Evolutionary conservation across 352 stramenopile genomes (phyloP), one percentile per base, ranked within the genome.

Genomic region (Phytophthora chlamydospora): DNA sequence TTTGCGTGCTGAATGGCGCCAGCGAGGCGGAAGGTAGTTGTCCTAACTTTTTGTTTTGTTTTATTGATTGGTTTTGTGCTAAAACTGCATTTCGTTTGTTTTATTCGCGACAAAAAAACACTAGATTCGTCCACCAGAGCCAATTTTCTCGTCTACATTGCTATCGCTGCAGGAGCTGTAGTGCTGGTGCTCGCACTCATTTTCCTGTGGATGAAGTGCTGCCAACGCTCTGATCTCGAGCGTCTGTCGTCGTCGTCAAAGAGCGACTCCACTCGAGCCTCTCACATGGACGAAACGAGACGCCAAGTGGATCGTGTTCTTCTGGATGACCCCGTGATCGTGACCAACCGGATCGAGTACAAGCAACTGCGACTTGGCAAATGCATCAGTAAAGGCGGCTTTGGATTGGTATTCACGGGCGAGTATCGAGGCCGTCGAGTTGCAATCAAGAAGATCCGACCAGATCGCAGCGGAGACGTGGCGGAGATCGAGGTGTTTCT

Each of bases 271-370:
- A 64, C 63, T 3, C 34, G 50, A 39, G 31, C 19, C 11, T 64
- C 58, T 6, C 12, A 64, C 13, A 31, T 52, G 7, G 58, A 72
- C 44, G 51, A 64, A 54, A 59, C 50, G 6, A 46, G 38, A 12
- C 45, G 46, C 2, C 44, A 68, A 57, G 63, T 68, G 9, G 45
- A 63, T 27, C 38, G n/a, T 5, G 39, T 14, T 34, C 45, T 75
- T 2, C 47, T 72, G 9, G 42, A 72, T 14, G 67, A 75, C 17
- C 67, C 62, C 2, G 62, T 69, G 9, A 49, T 75, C 11, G 54
- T 83, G 40, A 76, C 71, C 9, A 73, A 82, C 47, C 62, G 67
- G 19, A 75, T 75, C 46, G 36, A 75, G 17, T 73, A 73, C 29
- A 72, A 62, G 14, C 60, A 73, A 9, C 8, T 75, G 11, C 51